These are phyloP conservation scores for Phytophthora sp. DNA, from an alignment of 352 stramenopile species.

Conservation along the genomic window DNA sequence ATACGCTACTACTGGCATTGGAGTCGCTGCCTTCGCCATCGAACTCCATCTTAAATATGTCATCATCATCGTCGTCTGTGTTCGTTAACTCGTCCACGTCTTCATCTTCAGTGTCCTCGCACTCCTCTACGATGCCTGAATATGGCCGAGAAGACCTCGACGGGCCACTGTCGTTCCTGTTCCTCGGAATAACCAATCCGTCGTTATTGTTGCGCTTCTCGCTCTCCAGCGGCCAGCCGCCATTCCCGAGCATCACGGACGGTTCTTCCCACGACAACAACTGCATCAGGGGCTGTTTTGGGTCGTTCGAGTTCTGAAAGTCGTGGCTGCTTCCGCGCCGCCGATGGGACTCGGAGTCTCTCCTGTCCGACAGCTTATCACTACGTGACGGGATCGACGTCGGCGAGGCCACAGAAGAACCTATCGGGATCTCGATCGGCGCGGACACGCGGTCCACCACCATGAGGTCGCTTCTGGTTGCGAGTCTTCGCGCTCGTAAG, in stretches of 20 bases:
- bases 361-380: constrained; percentile 22
- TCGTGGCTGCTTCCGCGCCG: constrained; percentile 27
- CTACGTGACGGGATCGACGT: constrained; percentile 19
- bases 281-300: constrained; percentile 37
- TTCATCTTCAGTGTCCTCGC: constrained; percentile 53
- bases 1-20: constrained; percentile 33
- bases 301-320: constrained; percentile 23
- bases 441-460: constrained; percentile 54
- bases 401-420: constrained; percentile 9
- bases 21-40: constrained; percentile 36
- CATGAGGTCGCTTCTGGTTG: constrained; percentile 27
- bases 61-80: constrained; percentile 49
- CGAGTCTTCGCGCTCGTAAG: constrained; percentile 34
- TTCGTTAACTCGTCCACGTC: constrained; percentile 38
- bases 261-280: constrained; percentile 75
- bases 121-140: constrained; percentile 39
- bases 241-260: constrained; percentile 47
- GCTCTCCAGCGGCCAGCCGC: constrained; percentile 34
- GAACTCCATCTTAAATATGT: constrained; percentile 86
- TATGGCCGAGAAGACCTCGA: constrained; percentile 21
- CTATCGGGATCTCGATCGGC: constrained; percentile 68
- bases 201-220: constrained; percentile 25
- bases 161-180: constrained; percentile 14
- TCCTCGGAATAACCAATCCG: not conserved
- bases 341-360: constrained; percentile 25